Evolutionary conservation across 148 eudicot genomes (phyloP).

Genomic region (Hydrangea macrophylla): DNA sequence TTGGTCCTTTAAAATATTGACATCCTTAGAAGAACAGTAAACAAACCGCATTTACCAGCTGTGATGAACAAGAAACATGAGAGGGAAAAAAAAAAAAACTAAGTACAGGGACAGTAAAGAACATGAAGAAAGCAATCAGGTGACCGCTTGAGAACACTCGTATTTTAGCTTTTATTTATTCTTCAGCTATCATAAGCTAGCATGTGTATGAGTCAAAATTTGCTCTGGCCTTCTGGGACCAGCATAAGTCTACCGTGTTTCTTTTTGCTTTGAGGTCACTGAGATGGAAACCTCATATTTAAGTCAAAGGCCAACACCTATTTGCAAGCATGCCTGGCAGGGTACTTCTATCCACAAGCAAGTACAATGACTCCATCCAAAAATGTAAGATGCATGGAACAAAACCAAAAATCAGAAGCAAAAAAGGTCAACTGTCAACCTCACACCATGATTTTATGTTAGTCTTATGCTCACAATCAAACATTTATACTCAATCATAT

Average conservation of each 20-base stretch:
- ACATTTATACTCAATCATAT: background rate
- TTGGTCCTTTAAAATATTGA: too few relatives aligned
- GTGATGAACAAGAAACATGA: background rate
- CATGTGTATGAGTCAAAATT: constrained; percentile 1
- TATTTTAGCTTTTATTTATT: background rate
- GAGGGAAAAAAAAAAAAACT: background rate
- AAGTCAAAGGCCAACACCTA: too few relatives aligned
- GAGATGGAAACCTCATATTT: too few relatives aligned
- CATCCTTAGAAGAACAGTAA: background rate
- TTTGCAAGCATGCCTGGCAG: too few relatives aligned
- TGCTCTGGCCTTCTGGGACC: constrained; percentile 2
- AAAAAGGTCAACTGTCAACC: constrained; percentile 5
- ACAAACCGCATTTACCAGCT: background rate
- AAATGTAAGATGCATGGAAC: background rate
- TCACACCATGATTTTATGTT: constrained; percentile 7
- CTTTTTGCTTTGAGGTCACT: too few relatives aligned
- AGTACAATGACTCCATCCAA: background rate
- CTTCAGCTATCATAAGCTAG: background rate
- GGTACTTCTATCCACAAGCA: too few relatives aligned
- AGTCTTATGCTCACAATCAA: background rate
- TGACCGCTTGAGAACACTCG: background rate
- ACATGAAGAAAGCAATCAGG: background rate
- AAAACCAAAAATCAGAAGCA: background rate
- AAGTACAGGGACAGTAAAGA: background rate
- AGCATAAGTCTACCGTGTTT: background rate